Conservation (phyloP, 768 basidiomycete species). For the Hemileccinum rubropunctum region DNA sequence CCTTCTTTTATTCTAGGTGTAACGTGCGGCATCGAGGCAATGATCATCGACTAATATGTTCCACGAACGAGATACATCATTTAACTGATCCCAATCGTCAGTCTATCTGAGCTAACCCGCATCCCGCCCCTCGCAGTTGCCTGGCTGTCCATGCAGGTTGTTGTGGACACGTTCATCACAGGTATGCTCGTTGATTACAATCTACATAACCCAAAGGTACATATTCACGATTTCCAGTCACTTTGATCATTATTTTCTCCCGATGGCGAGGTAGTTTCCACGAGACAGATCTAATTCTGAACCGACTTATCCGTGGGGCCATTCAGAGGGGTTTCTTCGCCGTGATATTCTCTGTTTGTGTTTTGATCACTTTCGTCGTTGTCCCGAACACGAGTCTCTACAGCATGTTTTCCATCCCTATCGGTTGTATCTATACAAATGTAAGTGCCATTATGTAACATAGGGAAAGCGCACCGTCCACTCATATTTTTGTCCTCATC, state of each 20-base stretch:
- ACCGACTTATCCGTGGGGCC: slow-evolving; percentile 51
- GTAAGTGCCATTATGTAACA: slow-evolving; percentile 34
- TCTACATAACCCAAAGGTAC: too few relatives aligned
- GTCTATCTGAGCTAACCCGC: slow-evolving; percentile 40
- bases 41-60: slow-evolving; percentile 28
- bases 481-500: neutral
- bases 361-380: slow-evolving; percentile 37
- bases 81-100: slow-evolving; percentile 12
- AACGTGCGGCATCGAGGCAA: too few relatives aligned
- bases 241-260: slow-evolving; percentile 29
- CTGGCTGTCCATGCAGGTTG: slow-evolving; percentile 47
- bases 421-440: slow-evolving; percentile 47
- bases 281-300: too few relatives aligned
- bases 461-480: too few relatives aligned
- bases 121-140: slow-evolving; percentile 42
- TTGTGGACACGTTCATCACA: slow-evolving; percentile 43
- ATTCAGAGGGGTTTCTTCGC: slow-evolving; percentile 53
- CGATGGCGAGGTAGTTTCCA: slow-evolving; percentile 52
- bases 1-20: too few relatives aligned
- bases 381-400: slow-evolving; percentile 30
- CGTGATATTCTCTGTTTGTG: slow-evolving; percentile 47
- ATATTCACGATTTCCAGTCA: slow-evolving; percentile 13
- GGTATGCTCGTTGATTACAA: slow-evolving; percentile 21
- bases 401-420: too few relatives aligned
- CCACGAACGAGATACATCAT: neutral